Evolutionary conservation across 257 asterid species (phyloP), one percentile per base, ranked within the genome.

Genomic region (Osmanthus fragrans): DNA sequence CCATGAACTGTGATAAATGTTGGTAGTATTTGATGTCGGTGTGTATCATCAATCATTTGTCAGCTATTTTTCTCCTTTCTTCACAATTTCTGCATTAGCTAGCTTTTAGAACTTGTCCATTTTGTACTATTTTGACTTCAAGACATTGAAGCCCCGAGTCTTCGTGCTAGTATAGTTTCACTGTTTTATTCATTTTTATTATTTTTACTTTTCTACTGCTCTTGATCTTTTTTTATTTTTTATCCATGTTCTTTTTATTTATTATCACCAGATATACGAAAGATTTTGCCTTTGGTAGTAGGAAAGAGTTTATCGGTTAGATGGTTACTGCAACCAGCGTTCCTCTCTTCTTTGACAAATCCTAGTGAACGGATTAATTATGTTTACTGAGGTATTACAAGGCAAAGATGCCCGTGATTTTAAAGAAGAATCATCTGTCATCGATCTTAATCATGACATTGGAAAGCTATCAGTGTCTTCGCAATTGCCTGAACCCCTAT

Each of bases 391-490:
- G 77, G 73, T 78, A 63, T 39, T 84, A 72, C 40, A 80, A 37
- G 88, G 71, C 75, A 90, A 83, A 68, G 77, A 80, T 83, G 86
- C 76, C 18, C 85, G 76, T 58, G 85, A 79, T 69, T 80, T 82
- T 69, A 66, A 80, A 76, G 85, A 83, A 51, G 85, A 71, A 25
- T 40, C 81, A 74, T 82, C 86, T 60, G 71, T 76, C 73, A 71
- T 71, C 77, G 89, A 86, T 73, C 80, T 87, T 73, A 85, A 76
- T 83, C 75, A 79, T 64, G 80, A 77, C 37, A 68, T 79, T 64
- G 92, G 81, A 76, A 84, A 85, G 15, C 73, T 88, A 68, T 80
- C 92, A 32, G 78, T 74, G 76, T 73, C 87, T 72, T 85, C 81
- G 54, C 64, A 76, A 74, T 80, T 76, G 54, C 68, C 73, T 66